A percentile compares a stretch with the other conserved stretches of the same genome.
phyloP scores from a whole-genome alignment of 129 eudicot genomes.

The Helianthus tuberosus region DNA sequence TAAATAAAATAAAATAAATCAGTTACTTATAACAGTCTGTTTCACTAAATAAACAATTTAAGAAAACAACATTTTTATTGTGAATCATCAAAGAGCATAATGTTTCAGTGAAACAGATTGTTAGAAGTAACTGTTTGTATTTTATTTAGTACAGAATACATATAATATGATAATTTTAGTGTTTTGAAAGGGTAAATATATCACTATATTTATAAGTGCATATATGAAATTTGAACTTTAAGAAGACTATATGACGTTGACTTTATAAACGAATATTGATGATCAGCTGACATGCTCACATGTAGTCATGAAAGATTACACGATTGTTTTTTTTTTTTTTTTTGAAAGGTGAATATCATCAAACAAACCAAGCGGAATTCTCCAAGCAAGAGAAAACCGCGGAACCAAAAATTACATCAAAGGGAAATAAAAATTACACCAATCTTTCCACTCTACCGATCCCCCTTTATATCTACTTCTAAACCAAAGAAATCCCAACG shows the following conservation, averaged over 20 bases:
- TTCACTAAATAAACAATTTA: neutral
- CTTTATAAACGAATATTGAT: conserved; percentile 1
- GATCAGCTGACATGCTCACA: neutral
- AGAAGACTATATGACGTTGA: neutral
- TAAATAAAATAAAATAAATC: neutral
- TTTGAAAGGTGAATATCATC: no score
- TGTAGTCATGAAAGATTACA: neutral
- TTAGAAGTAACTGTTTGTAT: neutral
- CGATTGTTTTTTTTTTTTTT: no score
- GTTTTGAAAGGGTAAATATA: neutral
- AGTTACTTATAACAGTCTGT: neutral
- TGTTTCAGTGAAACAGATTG: neutral
- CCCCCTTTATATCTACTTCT: no score
- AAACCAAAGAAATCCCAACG: no score
- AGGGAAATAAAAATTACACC: no score
- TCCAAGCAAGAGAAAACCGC: no score
- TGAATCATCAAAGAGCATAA: no score
- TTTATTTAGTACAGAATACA: neutral
- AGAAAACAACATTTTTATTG: neutral
- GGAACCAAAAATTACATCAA: no score
- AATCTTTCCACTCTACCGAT: no score
- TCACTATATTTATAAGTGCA: neutral
- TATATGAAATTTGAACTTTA: neutral
- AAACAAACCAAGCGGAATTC: no score
- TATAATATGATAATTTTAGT: neutral